Evolutionary conservation across 2,329 filamentous ascomycete species (phyloP).

Genomic region (Drechmeria coniospora): DNA sequence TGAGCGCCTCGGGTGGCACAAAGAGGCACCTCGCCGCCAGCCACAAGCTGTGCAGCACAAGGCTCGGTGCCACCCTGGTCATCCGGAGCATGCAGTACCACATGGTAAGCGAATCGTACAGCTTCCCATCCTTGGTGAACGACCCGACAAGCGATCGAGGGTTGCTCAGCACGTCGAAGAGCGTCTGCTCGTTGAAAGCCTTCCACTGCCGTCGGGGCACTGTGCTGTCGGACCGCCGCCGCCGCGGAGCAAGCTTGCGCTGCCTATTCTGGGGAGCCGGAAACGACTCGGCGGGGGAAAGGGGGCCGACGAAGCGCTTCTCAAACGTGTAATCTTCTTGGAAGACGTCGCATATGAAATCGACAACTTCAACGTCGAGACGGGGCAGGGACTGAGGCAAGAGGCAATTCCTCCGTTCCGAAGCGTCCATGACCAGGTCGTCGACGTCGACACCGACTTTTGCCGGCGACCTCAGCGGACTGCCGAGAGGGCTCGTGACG

Average conservation of each 20-base stretch:
- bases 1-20: slow-evolving; percentile 31
- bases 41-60: slow-evolving; percentile 53
- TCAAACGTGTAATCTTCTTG: slow-evolving; percentile 40
- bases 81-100: slow-evolving; percentile 50
- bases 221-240: slow-evolving; percentile 1
- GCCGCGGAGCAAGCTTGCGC: slow-evolving; percentile 5
- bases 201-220: slow-evolving; percentile 33
- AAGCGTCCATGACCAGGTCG: slow-evolving; percentile 13
- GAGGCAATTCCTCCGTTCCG: slow-evolving; percentile 11
- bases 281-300: slow-evolving; percentile 5
- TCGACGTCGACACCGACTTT: slow-evolving; percentile 8
- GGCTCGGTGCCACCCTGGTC: slow-evolving; percentile 37
- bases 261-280: slow-evolving; percentile 5
- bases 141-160: slow-evolving; percentile 38
- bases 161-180: slow-evolving; percentile 48
- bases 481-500: slow-evolving; percentile 1
- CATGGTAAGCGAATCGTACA: slow-evolving; percentile 44
- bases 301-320: slow-evolving; percentile 27
- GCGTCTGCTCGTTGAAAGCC: slow-evolving; percentile 45
- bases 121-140: slow-evolving; percentile 35
- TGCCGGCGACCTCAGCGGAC: slow-evolving; percentile 1
- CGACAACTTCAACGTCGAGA: slow-evolving; percentile 38
- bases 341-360: slow-evolving; percentile 45
- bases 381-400: slow-evolving; percentile 41
- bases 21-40: slow-evolving; percentile 43